These are phyloP conservation scores for Elymus sibiricus DNA, from an alignment of 176 grass and related monocot genomes.

Conservation along the genomic window DNA sequence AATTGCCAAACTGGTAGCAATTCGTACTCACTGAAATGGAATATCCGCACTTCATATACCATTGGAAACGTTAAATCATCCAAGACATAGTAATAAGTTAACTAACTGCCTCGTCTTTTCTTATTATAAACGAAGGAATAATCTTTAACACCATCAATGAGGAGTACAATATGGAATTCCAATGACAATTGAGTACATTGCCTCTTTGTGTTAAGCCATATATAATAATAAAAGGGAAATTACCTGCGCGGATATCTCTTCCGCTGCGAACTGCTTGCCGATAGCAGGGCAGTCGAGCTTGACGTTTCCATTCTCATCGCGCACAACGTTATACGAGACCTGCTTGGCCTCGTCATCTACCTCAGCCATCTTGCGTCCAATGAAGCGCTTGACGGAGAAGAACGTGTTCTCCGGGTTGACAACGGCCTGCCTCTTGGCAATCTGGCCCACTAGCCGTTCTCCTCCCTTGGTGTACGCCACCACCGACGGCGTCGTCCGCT, in stretches of 20 bases:
- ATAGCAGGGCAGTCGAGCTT: constrained; percentile 98
- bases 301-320: constrained; percentile 94
- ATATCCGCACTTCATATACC: neutral
- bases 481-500: constrained; percentile 90
- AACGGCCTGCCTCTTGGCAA: constrained; percentile 95
- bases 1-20: neutral
- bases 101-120: neutral
- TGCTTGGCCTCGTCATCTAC: constrained; percentile 98
- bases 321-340: constrained; percentile 76
- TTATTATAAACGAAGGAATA: neutral
- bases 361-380: constrained; percentile 94
- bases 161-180: neutral
- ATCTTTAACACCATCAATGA: neutral
- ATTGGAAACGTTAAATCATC: neutral
- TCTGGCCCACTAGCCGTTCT: constrained; percentile 86
- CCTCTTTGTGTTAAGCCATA: neutral
- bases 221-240: neutral
- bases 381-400: constrained; percentile 98
- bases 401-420: constrained; percentile 99
- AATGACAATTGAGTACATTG: neutral
- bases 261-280: constrained; percentile 93
- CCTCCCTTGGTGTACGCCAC: constrained; percentile 90
- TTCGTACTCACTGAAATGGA: neutral
- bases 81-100: neutral
- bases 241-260: constrained; percentile 98